Evolutionary conservation across 23 red algal genomes (phyloP), one percentile per base, ranked within the genome.

Genomic region (Agarophyton chilense): DNA sequence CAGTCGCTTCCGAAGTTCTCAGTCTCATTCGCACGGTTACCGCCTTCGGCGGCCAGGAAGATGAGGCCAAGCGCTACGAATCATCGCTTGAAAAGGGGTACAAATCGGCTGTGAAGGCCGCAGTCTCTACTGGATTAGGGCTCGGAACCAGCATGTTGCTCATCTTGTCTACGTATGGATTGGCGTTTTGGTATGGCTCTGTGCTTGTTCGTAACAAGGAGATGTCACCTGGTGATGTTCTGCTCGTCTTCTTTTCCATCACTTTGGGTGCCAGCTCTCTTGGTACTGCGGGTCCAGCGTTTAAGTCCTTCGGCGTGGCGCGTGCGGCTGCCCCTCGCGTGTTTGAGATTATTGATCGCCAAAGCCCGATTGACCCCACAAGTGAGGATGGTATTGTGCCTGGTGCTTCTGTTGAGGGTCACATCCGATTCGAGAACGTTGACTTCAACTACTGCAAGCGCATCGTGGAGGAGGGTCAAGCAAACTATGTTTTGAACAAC

Each of bases 261-360:
- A 89, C 94, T 29, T 76, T 98, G 31, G 87, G 96, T 29, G 91
- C 91, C 19, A 95, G 94, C 77, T 92, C 88, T 24, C 84, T 98
- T 21, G 96, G 96, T 39, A 92, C 94, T 36, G 79, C 83, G 14
- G 92, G 81, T 25, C 92, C 92, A 19, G 92, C 78, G 3, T 65
- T 87, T 28, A 84, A 79, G 32, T 84, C 92, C 8, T 77, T 94
- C 31, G 41, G 26, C 10, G 92, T 68, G 24, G 92, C 92, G 31
- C 81, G 92, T 4, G 92, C 81, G 56, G 92, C 92, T 41, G 92
- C 92, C n/a, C 92, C 92, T 11, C 71, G 92, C n/a, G 92, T 94
- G 13, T 94, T 94, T 74, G 92, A 94, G 49, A 81, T 94, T 29
- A 94, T 88, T 72, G 92, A 94, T 42, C 71, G 92, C 10, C 46